Evolutionary conservation across 1,284 basidiomycete species (phyloP), one percentile per base, ranked within the genome.

Genomic region (Tremellales sp.): DNA sequence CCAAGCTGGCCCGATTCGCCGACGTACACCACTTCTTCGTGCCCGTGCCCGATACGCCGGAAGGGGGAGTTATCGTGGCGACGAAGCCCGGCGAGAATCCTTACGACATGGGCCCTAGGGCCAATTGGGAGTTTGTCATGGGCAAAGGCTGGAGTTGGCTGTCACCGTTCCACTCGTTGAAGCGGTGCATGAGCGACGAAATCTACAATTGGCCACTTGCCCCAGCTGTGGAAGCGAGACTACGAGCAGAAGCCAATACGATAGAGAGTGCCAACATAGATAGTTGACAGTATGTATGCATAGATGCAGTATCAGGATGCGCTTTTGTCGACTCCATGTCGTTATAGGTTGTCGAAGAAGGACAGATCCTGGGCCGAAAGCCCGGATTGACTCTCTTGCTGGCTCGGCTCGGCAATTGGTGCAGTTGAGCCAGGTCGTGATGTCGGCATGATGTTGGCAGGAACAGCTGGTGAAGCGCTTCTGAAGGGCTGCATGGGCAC

Each of bases 291-390:
- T 15, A 15, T 36, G 15, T 6, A 36, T 36, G 33, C 33, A 36
- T 31, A 31, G 29, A 31, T 36, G 33, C 19, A 36, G 19, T 6
- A 4, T 36, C 33, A 36, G 13, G 33, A n/a, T n/a, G n/a, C n/a
- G n/a, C n/a, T n/a, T n/a, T n/a, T n/a, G n/a, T n/a, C n/a, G n/a
- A n/a, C n/a, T n/a, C n/a, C n/a, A n/a, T n/a, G n/a, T n/a, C n/a
- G n/a, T 37, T 56, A 62, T 23, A 66, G 26, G 42, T 57, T 60
- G 48, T 65, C 64, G 48, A 65, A 65, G 54, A 65, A 65, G 12
- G 60, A 62, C 35, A 65, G 27, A 49, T 65, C 64, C 45, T 58
- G 56, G 11, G 61, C 61, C 15, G 60, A 58, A 15, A 65, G 40
- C 11, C 61, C 60, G 17, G 47, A 51, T 39, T 54, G 47, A 11